phyloP scores from a whole-genome alignment of 2,329 filamentous ascomycete species.

The Clonostachys solani region DNA sequence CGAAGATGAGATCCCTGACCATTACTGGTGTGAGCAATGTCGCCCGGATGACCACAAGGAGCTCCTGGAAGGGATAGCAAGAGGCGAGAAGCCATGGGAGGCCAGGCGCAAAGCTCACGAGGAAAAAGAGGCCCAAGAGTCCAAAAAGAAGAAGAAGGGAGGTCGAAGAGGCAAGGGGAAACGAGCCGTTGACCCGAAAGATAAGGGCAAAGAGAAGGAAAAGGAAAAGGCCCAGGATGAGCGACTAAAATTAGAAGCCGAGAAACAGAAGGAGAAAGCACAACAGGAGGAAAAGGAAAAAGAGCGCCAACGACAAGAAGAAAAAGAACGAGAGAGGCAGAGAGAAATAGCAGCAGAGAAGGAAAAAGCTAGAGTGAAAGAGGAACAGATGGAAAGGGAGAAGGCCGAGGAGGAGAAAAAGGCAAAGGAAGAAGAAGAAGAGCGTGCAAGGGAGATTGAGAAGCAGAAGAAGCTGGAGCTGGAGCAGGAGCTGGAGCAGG shows the following conservation, averaged over 20 bases:
- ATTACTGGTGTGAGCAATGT: conserved; percentile 93
- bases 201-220: conserved; percentile 41
- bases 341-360: conserved; percentile 65
- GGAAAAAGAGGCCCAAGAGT: conserved; percentile 33
- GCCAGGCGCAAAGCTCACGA: conserved; percentile 59
- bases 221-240: not conserved
- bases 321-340: conserved; percentile 35
- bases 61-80: conserved; percentile 71
- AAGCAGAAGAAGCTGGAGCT: conserved; percentile 1
- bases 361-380: conserved; percentile 46
- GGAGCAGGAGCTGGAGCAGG: not conserved
- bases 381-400: conserved; percentile 1
- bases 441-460: conserved; percentile 33
- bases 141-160: conserved; percentile 33
- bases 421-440: conserved; percentile 17
- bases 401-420: not conserved
- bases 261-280: conserved; percentile 10
- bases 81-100: conserved; percentile 86
- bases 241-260: conserved; percentile 9
- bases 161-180: conserved; percentile 46
- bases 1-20: conserved; percentile 71
- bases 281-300: conserved; percentile 14
- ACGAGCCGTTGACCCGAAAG: conserved; percentile 63
- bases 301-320: conserved; percentile 33
- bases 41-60: conserved; percentile 77